These are phyloP conservation scores for Marchantia polymorpha DNA, from an alignment of 225 moss, liverwort and hornwort species.

Conservation along the genomic window DNA sequence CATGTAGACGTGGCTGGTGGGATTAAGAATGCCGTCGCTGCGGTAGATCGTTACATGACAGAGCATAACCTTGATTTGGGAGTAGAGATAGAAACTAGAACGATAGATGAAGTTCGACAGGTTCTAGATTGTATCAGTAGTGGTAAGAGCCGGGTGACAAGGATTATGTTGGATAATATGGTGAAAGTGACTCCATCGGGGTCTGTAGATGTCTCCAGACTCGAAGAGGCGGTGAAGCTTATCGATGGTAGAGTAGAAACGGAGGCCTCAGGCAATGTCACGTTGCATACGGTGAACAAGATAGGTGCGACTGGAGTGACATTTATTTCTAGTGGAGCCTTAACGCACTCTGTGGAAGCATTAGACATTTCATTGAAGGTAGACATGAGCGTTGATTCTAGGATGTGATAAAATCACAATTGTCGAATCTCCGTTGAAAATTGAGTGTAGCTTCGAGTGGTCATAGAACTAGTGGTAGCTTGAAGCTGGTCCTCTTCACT, in stretches of 20 bases:
- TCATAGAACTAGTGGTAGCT: too few species aligned
- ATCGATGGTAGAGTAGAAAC: conserved; percentile 76
- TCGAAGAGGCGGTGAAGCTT: conserved; percentile 66
- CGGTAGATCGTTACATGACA: conserved; percentile 69
- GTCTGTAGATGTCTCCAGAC: conserved; percentile 73
- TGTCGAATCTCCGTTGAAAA: too few species aligned
- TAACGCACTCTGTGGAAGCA: conserved; percentile 80
- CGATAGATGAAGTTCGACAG: conserved; percentile 83
- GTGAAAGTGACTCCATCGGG: conserved; percentile 61
- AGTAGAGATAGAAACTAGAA: conserved; percentile 93
- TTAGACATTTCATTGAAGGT: conserved; percentile 76
- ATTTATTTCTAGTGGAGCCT: conserved; percentile 72
- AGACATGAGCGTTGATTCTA: conserved; percentile 30
- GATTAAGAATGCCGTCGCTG: conserved; percentile 70
- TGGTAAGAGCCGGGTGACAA: conserved; percentile 72
- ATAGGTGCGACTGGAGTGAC: conserved; percentile 87
- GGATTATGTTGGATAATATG: conserved; percentile 96
- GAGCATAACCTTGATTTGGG: conserved; percentile 66
- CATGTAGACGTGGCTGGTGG: conserved; percentile 90
- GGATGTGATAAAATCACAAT: not conserved
- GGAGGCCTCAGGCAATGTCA: conserved; percentile 96
- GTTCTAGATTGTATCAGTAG: conserved; percentile 60
- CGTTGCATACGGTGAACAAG: conserved; percentile 62
- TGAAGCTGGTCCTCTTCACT: too few species aligned
- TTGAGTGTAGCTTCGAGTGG: too few species aligned